Conservation (phyloP, 2,329 filamentous ascomycete genomes). For the Ophiostoma quercus region DNA sequence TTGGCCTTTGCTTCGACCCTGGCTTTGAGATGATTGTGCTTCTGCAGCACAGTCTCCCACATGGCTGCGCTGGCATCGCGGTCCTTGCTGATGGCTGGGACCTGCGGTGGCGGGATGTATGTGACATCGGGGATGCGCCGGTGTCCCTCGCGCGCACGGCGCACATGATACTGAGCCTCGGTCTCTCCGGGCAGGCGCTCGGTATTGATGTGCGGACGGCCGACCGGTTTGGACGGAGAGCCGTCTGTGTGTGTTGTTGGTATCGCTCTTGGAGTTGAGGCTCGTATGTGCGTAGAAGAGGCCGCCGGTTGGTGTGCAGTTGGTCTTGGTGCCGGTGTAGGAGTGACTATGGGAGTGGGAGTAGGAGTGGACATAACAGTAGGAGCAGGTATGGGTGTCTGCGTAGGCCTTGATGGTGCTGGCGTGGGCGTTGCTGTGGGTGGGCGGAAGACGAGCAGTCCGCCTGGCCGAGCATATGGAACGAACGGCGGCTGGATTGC, state of each 20-base stretch:
- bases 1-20: not conserved
- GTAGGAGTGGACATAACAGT: not conserved
- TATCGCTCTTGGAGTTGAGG: not conserved
- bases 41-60: constrained; percentile 5
- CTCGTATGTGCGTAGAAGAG: not conserved
- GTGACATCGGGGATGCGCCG: constrained; percentile 23
- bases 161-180: constrained; percentile 42
- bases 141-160: constrained; percentile 42
- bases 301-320: not conserved
- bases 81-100: not conserved
- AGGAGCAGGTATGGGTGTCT: not conserved
- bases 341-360: not conserved
- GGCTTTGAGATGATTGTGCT: constrained; percentile 6
- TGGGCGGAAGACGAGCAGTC: not conserved
- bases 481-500: not conserved
- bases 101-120: not conserved
- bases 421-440: not conserved
- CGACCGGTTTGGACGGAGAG: not conserved
- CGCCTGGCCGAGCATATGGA: not conserved
- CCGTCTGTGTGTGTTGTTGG: not conserved
- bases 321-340: not conserved
- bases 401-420: not conserved
- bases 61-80: not conserved
- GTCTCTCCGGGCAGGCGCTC: constrained; percentile 42
- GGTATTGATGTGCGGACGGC: constrained; percentile 39